Evolutionary conservation across 129 eudicot species (phyloP).

Genomic region (Tanacetum coccineum): DNA sequence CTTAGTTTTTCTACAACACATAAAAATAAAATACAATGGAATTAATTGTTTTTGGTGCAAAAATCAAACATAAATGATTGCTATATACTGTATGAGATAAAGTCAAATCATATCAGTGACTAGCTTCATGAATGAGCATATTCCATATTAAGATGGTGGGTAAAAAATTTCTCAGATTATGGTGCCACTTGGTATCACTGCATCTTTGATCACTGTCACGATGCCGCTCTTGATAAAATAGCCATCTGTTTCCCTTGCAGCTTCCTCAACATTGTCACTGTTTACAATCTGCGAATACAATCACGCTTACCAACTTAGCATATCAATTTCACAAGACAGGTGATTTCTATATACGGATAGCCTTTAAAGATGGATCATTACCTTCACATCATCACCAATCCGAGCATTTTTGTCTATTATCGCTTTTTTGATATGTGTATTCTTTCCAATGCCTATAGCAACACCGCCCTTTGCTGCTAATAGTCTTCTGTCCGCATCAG

Average conservation of each 20-base stretch:
- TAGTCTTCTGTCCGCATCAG: constrained; percentile 66
- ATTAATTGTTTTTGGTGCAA: background rate
- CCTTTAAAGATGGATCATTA: background rate
- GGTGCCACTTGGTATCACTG: constrained; percentile 72
- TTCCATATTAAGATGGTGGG: background rate
- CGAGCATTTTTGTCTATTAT: constrained; percentile 47
- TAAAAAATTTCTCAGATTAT: constrained; percentile 38
- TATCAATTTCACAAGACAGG: background rate
- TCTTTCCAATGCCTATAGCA: constrained; percentile 84
- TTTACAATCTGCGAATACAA: constrained; percentile 56
- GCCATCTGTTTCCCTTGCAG: constrained; percentile 88
- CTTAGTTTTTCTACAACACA: background rate
- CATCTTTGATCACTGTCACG: constrained; percentile 83
- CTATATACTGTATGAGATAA: background rate
- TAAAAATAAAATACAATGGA: background rate
- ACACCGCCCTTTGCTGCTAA: constrained; percentile 77
- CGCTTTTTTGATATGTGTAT: constrained; percentile 77
- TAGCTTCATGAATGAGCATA: constrained; percentile 13
- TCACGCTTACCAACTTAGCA: background rate
- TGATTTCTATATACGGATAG: background rate
- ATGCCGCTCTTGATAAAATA: constrained; percentile 97
- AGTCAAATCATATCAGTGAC: constrained; percentile 1
- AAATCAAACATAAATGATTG: background rate
- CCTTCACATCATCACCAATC: constrained; percentile 41
- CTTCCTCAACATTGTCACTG: constrained; percentile 64